Conservation (phyloP, 208 protist genomes). For the Leishmania major region DNA sequence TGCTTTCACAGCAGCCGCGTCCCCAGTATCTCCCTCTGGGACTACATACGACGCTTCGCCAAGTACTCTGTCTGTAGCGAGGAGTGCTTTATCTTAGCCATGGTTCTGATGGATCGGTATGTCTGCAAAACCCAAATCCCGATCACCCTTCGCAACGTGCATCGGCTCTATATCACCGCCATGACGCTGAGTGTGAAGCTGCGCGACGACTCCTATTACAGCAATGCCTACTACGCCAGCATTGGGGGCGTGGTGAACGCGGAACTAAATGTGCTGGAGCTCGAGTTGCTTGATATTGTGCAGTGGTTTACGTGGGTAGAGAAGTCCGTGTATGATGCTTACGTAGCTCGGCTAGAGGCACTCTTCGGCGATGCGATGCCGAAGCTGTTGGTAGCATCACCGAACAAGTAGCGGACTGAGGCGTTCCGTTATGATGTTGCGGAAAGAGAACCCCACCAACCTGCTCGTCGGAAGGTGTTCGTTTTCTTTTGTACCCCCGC, state of each 20-base stretch:
- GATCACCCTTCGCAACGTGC: slow-evolving; percentile 65
- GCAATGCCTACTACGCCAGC: slow-evolving; percentile 91
- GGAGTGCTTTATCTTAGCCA: slow-evolving; percentile 91
- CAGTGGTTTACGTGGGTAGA: slow-evolving; percentile 88
- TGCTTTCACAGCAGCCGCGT: slow-evolving; percentile 78
- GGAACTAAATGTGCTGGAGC: slow-evolving; percentile 89
- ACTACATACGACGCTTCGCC: slow-evolving; percentile 91
- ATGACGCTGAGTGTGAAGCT: slow-evolving; percentile 90
- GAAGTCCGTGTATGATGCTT: slow-evolving; percentile 55
- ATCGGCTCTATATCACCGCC: slow-evolving; percentile 89
- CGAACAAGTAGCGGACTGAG: background rate
- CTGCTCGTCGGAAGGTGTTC: background rate
- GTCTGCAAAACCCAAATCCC: slow-evolving; percentile 50
- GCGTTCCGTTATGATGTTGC: too few relatives aligned
- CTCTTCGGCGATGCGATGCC: slow-evolving; percentile 35
- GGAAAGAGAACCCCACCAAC: background rate
- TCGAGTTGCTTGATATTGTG: slow-evolving; percentile 83
- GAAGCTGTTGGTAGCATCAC: background rate
- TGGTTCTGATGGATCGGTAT: slow-evolving; percentile 93
- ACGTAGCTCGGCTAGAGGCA: slow-evolving; percentile 37
- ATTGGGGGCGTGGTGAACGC: slow-evolving; percentile 82
- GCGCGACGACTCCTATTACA: slow-evolving; percentile 91
- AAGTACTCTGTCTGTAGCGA: slow-evolving; percentile 90
- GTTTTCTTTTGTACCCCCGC: background rate
- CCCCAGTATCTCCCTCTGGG: slow-evolving; percentile 82